These are phyloP conservation scores for Paradendryphiella salina DNA, from an alignment of 2,329 filamentous ascomycete genomes.

Conservation along the genomic window DNA sequence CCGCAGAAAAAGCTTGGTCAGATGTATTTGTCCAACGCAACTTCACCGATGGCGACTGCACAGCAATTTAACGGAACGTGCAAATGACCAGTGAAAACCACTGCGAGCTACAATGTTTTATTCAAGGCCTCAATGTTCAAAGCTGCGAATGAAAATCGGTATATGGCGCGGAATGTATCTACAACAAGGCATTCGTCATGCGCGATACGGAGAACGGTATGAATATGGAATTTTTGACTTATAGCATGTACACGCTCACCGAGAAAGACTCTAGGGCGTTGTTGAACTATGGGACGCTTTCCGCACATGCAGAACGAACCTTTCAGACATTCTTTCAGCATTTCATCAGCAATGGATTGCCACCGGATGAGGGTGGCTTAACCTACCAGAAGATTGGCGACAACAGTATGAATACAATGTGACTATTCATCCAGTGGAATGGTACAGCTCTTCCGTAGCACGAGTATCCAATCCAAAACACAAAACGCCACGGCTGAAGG, in stretches of 20 bases:
- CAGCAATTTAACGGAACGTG: background rate
- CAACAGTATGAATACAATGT: constrained; percentile 8
- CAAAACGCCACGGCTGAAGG: constrained; percentile 14
- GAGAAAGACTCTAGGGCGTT: constrained; percentile 24
- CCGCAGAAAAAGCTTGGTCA: background rate
- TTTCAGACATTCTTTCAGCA: constrained; percentile 30
- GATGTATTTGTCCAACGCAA: constrained; percentile 9
- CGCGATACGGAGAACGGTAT: constrained; percentile 26
- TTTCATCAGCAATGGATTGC: constrained; percentile 14
- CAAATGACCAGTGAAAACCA: constrained; percentile 11
- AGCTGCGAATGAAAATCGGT: background rate
- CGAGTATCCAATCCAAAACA: constrained; percentile 11
- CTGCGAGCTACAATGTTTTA: constrained; percentile 13
- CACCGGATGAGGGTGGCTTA: constrained; percentile 23
- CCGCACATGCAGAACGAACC: constrained; percentile 22
- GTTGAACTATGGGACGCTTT: constrained; percentile 16
- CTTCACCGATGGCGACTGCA: background rate
- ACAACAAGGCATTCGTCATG: constrained; percentile 32
- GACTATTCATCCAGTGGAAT: constrained; percentile 6
- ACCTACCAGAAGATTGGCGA: constrained; percentile 32
- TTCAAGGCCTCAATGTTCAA: constrained; percentile 19
- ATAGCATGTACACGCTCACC: constrained; percentile 34
- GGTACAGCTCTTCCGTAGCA: constrained; percentile 2
- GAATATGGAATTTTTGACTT: constrained; percentile 40
- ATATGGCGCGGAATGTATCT: background rate